A percentile compares a stretch with the other conserved stretches of the same genome.
Evolutionary conservation across 164 flowering plant genomes (phyloP).

Genomic region (Tinospora cordifolia): DNA sequence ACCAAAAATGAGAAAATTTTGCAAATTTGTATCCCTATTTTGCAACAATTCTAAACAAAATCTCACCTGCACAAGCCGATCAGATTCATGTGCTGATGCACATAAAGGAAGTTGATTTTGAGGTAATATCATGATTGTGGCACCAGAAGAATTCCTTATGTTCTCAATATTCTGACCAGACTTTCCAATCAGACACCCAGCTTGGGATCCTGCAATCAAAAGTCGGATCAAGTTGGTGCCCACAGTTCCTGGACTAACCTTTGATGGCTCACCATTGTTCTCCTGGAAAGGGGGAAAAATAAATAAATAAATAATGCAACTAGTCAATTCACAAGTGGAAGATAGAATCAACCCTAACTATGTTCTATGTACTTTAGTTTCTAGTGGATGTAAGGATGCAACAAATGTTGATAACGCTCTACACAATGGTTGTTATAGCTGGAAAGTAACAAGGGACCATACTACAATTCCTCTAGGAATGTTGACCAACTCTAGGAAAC

Average conservation of each 20-base stretch:
- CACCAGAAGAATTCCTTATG: constrained; percentile 68
- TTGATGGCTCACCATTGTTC: constrained; percentile 40
- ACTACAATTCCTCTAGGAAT: no score
- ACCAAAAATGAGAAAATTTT: no score
- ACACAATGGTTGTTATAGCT: no score
- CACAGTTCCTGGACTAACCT: constrained; percentile 44
- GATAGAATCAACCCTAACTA: background rate
- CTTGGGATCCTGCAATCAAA: constrained; percentile 92
- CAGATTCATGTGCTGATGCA: constrained; percentile 91
- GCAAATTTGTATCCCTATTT: background rate
- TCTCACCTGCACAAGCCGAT: constrained; percentile 78
- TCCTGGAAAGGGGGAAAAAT: constrained; percentile 31
- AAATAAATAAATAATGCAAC: background rate
- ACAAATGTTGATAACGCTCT: no score
- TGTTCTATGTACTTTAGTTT: no score
- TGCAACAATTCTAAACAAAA: constrained; percentile 3
- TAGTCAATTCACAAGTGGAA: background rate
- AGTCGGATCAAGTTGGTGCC: constrained; percentile 71
- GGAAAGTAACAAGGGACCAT: no score
- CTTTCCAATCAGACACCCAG: constrained; percentile 75
- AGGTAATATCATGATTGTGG: constrained; percentile 53
- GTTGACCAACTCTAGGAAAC: no score
- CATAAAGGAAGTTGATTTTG: constrained; percentile 75
- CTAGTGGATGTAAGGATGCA: no score
- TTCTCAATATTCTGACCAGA: constrained; percentile 83